Base-by-base conservation (phyloP, 768 basidiomycete species). In the Neoboletus brunneissimus region DNA sequence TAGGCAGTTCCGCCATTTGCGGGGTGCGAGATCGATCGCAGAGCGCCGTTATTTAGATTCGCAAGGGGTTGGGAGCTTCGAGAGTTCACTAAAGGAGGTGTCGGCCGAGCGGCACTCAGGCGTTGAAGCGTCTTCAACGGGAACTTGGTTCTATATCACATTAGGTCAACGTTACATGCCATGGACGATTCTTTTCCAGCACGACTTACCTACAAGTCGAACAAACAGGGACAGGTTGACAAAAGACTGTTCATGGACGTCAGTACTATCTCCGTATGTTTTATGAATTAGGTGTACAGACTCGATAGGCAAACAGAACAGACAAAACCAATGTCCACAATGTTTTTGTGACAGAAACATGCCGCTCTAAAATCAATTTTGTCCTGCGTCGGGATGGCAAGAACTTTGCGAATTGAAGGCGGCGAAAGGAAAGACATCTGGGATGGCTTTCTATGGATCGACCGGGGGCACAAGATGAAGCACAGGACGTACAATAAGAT, bases 271-370 rank as follows among this genome's bases (percentile, higher is more conserved):
- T 40, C 16, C 22, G 6, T 15, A 18, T 7, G 12, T 32, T 31
- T 45, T 16, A 23, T 7, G 37, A 7, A 7, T 16, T 12, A 15
- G 16, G 9, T 40, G 38, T 23, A 80, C 91, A 55, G 63, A 97
- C 95, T 98, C 27, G 94, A 96, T 31, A 99, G 75, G 70, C 97
- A 99, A 32, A 99, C 94, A n/a, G 94, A 96, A 70, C 97, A 99
- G 22, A 99, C 94, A 63, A 94, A 99, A 53, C 94, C 97, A 51
- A 98, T 83, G 68, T 98, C 96, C 40, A 98, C 84, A 47, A 97
- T 96, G 51, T 88, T 88, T 71, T 98, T 97, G 74, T 98, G 97
- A 75, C 97, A 99, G 77, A 99, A 98, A 69, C 96, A 98, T 9
- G 95, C 96, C 0, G 97, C 97, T 31, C 97, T 84, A 68, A 98